A percentile compares a stretch with the other conserved stretches of the same genome.
Evolutionary conservation across 805 yeast species (phyloP).

Genomic region (Saccharomycopsis babjevae): DNA sequence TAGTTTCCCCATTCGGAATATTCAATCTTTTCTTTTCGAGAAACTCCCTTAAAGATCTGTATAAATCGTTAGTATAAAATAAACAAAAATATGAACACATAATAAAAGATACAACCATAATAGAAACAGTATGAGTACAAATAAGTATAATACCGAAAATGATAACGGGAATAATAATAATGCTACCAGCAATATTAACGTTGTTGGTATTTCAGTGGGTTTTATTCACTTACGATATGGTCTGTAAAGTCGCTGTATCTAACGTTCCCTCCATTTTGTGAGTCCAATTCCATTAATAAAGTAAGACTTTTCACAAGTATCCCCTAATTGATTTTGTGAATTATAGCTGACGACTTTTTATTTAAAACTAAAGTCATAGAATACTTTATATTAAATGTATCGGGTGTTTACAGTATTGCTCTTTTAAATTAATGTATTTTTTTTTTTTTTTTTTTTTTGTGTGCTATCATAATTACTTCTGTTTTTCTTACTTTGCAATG

Average conservation of each 20-base stretch:
- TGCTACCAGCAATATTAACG: no score
- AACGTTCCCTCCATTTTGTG: slow-evolving; percentile 20
- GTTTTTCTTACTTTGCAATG: not conserved
- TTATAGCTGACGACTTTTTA: no score
- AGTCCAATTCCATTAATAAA: not conserved
- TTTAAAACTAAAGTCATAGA: no score
- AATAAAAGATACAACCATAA: no score
- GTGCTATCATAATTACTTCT: not conserved
- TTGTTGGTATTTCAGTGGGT: no score
- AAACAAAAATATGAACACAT: no score
- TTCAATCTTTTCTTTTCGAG: slow-evolving; percentile 1
- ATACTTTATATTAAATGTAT: not conserved
- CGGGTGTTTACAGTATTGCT: not conserved
- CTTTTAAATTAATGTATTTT: not conserved
- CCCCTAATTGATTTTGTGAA: no score
- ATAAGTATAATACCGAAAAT: no score
- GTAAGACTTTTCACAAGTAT: not conserved
- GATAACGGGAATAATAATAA: not conserved
- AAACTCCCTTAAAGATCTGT: not conserved
- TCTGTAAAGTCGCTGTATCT: slow-evolving; percentile 3
- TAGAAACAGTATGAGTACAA: no score
- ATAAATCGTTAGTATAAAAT: not conserved
- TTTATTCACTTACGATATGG: not conserved
- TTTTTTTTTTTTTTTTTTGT: not conserved
- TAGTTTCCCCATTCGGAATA: not conserved